Evolutionary conservation across 345 rosid genomes (phyloP).

Genomic region (Eucalyptus albens): DNA sequence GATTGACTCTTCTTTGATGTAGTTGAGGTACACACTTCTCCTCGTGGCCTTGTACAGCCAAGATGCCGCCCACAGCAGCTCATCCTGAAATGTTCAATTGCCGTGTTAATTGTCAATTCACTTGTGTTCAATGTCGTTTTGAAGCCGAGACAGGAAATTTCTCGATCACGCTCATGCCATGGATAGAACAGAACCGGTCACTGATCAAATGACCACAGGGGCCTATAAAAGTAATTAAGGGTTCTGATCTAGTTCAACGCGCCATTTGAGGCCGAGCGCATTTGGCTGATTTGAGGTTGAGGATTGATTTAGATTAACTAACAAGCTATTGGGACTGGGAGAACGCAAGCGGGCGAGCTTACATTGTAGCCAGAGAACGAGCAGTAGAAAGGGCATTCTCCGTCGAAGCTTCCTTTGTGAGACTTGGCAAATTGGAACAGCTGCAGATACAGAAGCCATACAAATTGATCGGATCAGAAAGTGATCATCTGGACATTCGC

Average conservation of each 20-base stretch:
- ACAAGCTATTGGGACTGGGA: neutral
- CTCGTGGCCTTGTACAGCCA: conserved; percentile 71
- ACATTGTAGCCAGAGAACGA: conserved; percentile 87
- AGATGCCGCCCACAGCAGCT: conserved; percentile 89
- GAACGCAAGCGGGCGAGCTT: neutral
- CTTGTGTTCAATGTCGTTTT: neutral
- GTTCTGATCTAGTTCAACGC: neutral
- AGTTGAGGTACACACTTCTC: conserved; percentile 17
- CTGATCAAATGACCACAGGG: neutral
- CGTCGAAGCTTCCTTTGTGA: conserved; percentile 71
- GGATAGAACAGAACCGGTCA: neutral
- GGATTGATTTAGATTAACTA: neutral
- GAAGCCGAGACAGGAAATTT: neutral
- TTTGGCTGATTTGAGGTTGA: neutral
- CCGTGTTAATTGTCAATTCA: neutral
- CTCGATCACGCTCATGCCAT: neutral
- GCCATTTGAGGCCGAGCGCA: neutral
- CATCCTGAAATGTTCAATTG: conserved; percentile 37
- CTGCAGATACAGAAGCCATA: conserved; percentile 13
- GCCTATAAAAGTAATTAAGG: neutral
- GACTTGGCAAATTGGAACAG: conserved; percentile 55
- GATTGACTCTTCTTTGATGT: conserved; percentile 39
- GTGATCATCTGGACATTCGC: neutral
- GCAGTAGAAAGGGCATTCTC: conserved; percentile 98
- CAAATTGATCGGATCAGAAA: neutral